These are phyloP conservation scores for Dinochytrium kinnereticum DNA, from an alignment of 371 early-diverging fungal species.

Conservation along the genomic window DNA sequence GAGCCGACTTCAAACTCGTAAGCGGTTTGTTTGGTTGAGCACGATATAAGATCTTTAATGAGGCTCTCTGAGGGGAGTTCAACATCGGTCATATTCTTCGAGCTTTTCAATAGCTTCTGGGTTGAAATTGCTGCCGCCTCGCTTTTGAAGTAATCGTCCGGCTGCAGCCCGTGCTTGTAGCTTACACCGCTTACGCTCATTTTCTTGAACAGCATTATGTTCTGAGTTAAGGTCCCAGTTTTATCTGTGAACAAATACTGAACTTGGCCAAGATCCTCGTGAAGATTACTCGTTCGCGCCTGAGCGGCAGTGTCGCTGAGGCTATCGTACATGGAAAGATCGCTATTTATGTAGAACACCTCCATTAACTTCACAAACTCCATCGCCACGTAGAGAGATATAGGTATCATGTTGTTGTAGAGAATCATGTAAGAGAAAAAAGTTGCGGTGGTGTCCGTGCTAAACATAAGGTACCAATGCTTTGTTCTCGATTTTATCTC, in stretches of 20 bases:
- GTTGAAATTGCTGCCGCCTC: conserved; percentile 21
- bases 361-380: conserved; percentile 68
- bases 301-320: conserved; percentile 64
- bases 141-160: background rate
- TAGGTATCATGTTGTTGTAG: conserved; percentile 87
- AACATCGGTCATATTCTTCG: background rate
- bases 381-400: conserved; percentile 97
- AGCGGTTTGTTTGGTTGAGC: conserved; percentile 25
- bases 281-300: conserved; percentile 92
- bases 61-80: background rate
- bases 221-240: conserved; percentile 59
- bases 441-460: background rate
- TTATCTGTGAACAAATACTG: conserved; percentile 97
- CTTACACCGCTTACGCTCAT: conserved; percentile 82
- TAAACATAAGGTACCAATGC: conserved; percentile 34
- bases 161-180: conserved; percentile 56
- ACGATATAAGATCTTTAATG: background rate
- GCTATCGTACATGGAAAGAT: conserved; percentile 87
- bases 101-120: conserved; percentile 9
- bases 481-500: background rate
- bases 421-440: conserved; percentile 57
- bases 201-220: conserved; percentile 72
- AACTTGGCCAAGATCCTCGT: conserved; percentile 84
- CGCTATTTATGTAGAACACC: conserved; percentile 77
- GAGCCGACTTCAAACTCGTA: background rate